phyloP scores from a whole-genome alignment of 176 grass and related monocot species.

The Carex scoparia region DNA sequence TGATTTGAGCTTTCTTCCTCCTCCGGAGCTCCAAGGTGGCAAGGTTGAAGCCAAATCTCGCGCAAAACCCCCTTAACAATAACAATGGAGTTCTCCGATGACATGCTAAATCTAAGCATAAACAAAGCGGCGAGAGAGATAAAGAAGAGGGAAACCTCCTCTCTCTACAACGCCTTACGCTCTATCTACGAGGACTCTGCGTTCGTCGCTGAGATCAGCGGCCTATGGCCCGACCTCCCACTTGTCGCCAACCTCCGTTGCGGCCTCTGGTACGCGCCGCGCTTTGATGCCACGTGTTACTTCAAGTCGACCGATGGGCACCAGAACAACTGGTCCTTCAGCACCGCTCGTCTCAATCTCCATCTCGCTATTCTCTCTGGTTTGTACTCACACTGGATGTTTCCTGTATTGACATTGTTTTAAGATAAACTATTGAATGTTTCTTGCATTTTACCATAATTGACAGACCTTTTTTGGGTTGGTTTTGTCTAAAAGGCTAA shows the following conservation, averaged over 20 bases:
- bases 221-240: slow-evolving; percentile 73
- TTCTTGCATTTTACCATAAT: neutral
- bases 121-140: slow-evolving; percentile 67
- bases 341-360: slow-evolving; percentile 73
- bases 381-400: slow-evolving; percentile 11
- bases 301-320: slow-evolving; percentile 97
- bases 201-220: slow-evolving; percentile 82
- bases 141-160: slow-evolving; percentile 60
- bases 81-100: slow-evolving; percentile 3
- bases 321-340: slow-evolving; percentile 83
- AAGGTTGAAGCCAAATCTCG: too few species aligned
- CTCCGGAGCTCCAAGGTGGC: neutral
- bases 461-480: neutral
- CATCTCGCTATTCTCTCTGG: slow-evolving; percentile 78
- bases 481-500: neutral
- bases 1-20: neutral
- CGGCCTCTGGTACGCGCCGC: slow-evolving; percentile 74
- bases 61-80: neutral
- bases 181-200: slow-evolving; percentile 79
- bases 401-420: neutral
- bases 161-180: slow-evolving; percentile 77
- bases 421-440: neutral
- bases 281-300: slow-evolving; percentile 62
- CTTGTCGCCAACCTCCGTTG: slow-evolving; percentile 86
- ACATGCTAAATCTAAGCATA: slow-evolving; percentile 44